phyloP scores from a whole-genome alignment of 2,329 filamentous ascomycete species.

The Botrytis fragariae region DNA sequence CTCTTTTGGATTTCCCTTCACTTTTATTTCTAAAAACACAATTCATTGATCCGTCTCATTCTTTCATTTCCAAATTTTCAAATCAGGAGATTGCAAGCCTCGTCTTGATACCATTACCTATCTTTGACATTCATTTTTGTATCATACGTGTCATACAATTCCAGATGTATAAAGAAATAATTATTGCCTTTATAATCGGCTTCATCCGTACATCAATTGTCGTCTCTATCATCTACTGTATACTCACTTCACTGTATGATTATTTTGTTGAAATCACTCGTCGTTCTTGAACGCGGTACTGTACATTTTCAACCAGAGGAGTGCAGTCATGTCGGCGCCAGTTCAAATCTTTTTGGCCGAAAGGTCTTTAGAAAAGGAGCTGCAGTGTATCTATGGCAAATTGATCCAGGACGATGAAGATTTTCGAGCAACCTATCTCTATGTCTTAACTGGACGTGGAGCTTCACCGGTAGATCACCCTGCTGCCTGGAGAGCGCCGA shows the following conservation, averaged over 20 bases:
- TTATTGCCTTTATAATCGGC: not conserved
- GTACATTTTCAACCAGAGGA: not conserved
- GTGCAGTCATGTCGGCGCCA: not conserved
- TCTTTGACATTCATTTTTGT: not conserved
- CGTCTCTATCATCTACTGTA: no score
- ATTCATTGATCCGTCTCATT: not conserved
- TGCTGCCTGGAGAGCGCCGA: not conserved
- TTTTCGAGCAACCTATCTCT: constrained; percentile 3
- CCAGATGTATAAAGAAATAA: not conserved
- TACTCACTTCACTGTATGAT: not conserved
- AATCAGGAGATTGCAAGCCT: not conserved
- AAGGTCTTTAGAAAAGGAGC: not conserved
- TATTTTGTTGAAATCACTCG: not conserved
- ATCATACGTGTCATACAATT: not conserved
- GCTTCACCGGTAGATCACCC: not conserved
- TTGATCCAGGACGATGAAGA: not conserved
- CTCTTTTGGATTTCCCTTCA: not conserved
- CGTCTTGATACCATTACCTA: not conserved
- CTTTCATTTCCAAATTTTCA: not conserved
- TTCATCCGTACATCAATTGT: not conserved
- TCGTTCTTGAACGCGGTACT: not conserved
- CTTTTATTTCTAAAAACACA: not conserved
- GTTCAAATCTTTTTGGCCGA: not conserved
- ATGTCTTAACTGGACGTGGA: not conserved
- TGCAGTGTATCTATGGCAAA: not conserved